Conservation (phyloP, 1,284 basidiomycete genomes). For the Apiotrichum domesticum region DNA sequence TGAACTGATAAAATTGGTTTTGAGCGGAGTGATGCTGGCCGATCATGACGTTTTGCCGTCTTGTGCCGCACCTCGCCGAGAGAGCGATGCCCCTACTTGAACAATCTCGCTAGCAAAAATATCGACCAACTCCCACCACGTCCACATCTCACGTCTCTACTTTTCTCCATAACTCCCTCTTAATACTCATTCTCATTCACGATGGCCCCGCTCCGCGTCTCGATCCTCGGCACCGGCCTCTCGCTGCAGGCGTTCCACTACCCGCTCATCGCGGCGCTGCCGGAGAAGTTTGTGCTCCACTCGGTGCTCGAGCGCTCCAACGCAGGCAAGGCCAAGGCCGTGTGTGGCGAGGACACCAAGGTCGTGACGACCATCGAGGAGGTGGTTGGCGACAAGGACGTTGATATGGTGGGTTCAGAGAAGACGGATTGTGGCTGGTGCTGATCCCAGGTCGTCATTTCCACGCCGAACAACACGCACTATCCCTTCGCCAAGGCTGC, state of each 20-base stretch:
- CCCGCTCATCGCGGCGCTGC: slow-evolving; percentile 69
- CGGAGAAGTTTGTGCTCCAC: slow-evolving; percentile 63
- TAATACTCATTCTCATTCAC: background rate
- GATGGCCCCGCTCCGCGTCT: slow-evolving; percentile 56
- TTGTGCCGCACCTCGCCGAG: too few relatives aligned
- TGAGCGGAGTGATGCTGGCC: too few relatives aligned
- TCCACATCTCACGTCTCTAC: too few relatives aligned
- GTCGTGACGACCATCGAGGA: slow-evolving; percentile 43
- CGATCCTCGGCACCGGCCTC: slow-evolving; percentile 69
- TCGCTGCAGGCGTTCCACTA: slow-evolving; percentile 69
- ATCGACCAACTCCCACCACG: too few relatives aligned
- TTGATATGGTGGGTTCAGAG: slow-evolving; percentile 40
- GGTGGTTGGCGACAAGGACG: slow-evolving; percentile 42
- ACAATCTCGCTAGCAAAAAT: too few relatives aligned
- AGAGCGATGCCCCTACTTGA: too few relatives aligned
- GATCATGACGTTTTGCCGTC: too few relatives aligned
- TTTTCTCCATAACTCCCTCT: background rate
- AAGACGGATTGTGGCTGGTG: background rate
- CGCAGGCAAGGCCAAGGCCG: slow-evolving; percentile 26
- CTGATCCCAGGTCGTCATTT: slow-evolving; percentile 52
- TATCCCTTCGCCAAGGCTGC: slow-evolving; percentile 54
- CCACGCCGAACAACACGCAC: slow-evolving; percentile 75
- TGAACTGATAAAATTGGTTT: too few relatives aligned
- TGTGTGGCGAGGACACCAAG: slow-evolving; percentile 35
- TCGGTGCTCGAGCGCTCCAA: slow-evolving; percentile 53